These are phyloP conservation scores for Casuarina equisetifolia DNA, from an alignment of 306 rosid species.

Conservation along the genomic window DNA sequence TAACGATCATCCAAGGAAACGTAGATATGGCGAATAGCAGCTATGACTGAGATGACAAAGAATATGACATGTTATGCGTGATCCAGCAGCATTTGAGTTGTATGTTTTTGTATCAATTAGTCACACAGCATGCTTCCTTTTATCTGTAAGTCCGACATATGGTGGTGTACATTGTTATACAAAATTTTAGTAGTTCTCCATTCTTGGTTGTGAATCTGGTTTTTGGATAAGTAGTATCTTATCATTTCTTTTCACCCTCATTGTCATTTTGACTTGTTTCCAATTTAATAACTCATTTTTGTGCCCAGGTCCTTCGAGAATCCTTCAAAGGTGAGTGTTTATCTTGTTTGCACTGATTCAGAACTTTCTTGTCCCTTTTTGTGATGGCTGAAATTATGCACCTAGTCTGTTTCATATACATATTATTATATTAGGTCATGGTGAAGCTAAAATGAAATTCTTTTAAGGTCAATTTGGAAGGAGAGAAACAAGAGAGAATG, in stretches of 20 bases:
- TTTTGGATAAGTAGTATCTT: slow-evolving; percentile 11
- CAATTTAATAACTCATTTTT: slow-evolving; percentile 30
- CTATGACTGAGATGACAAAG: background rate
- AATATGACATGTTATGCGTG: background rate
- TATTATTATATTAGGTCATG: slow-evolving; percentile 3
- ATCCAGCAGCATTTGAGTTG: background rate
- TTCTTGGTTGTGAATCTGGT: slow-evolving; percentile 20
- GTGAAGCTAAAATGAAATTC: slow-evolving; percentile 6
- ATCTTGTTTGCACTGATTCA: slow-evolving; percentile 30
- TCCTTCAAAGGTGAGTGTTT: slow-evolving; percentile 66
- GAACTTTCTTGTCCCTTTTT: slow-evolving; percentile 25
- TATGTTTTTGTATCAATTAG: slow-evolving; percentile 3
- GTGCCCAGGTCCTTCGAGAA: slow-evolving; percentile 77
- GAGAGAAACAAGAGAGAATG: background rate
- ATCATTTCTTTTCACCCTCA: slow-evolving; percentile 20
- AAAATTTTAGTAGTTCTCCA: background rate
- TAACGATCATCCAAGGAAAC: background rate
- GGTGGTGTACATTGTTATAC: slow-evolving; percentile 9
- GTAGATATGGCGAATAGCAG: background rate
- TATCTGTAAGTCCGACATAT: background rate
- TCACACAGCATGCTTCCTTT: slow-evolving; percentile 4
- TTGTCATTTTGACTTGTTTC: slow-evolving; percentile 27
- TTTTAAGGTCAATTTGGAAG: slow-evolving; percentile 9
- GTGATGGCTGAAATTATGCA: slow-evolving; percentile 35
- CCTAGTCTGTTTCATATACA: slow-evolving; percentile 16